A percentile compares a stretch with the other conserved stretches of the same genome.
Conservation (phyloP, 2,329 filamentous ascomycete species). For the Xylariaceae sp. region DNA sequence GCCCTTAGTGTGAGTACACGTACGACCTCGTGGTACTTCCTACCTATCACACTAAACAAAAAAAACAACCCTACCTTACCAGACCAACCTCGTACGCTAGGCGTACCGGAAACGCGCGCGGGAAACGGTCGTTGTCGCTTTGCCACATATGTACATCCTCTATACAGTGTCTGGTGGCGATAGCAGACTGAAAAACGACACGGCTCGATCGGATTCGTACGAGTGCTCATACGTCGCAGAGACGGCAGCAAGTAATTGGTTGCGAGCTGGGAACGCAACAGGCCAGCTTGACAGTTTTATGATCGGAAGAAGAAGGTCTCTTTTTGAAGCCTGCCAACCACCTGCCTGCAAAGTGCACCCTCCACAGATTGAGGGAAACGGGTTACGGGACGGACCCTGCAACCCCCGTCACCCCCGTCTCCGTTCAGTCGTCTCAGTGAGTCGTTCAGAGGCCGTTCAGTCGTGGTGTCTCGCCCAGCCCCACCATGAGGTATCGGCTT, state of each 20-base stretch:
- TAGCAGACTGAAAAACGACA: not conserved
- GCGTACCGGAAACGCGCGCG: not conserved
- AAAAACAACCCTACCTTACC: not conserved
- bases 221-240: not conserved
- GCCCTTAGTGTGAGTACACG: not conserved
- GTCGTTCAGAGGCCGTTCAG: no score
- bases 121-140: not conserved
- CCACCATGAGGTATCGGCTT: not conserved
- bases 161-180: not conserved
- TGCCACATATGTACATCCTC: not conserved
- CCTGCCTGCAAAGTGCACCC: not conserved
- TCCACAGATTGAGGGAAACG: not conserved
- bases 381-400: not conserved
- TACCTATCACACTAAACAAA: not conserved
- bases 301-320: not conserved
- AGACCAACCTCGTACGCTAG: not conserved
- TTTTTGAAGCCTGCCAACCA: not conserved
- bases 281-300: not conserved
- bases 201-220: slow-evolving; percentile 15
- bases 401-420: not conserved
- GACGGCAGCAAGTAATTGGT: slow-evolving; percentile 5
- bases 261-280: not conserved
- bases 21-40: not conserved
- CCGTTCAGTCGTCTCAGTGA: no score
- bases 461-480: slow-evolving; percentile 13